These are phyloP conservation scores for Pigoraptor vietnamica DNA, from an alignment of 78 protist genomes.

Conservation along the genomic window DNA sequence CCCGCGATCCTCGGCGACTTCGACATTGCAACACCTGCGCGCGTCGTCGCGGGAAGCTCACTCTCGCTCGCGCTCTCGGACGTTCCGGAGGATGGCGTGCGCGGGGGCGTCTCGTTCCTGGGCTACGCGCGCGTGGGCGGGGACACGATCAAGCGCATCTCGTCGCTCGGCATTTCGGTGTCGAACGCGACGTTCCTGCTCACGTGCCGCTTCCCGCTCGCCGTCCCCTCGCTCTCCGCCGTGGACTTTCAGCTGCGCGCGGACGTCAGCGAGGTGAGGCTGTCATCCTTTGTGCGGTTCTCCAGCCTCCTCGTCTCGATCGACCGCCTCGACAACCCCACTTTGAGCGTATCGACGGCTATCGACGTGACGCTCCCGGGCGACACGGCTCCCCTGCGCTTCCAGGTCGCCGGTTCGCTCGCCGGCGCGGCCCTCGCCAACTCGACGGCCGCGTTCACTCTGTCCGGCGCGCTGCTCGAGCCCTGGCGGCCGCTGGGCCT, in stretches of 20 bases:
- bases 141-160: neutral
- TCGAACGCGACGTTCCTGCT: neutral
- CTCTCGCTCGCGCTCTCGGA: neutral
- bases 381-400: neutral
- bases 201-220: neutral
- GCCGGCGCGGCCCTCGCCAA: neutral
- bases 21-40: neutral
- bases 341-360: neutral
- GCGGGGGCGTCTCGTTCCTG: neutral
- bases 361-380: neutral
- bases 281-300: neutral
- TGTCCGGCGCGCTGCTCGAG: neutral
- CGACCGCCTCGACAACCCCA: neutral
- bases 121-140: neutral
- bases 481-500: neutral
- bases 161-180: neutral
- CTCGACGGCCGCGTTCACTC: neutral
- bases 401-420: neutral
- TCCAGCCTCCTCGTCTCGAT: neutral
- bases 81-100: neutral
- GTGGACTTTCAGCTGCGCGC: neutral
- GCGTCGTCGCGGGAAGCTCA: neutral
- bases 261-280: neutral
- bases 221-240: neutral
- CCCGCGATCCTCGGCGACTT: neutral